phyloP scores from a whole-genome alignment of 139 green algal species.

The Tetradesmus lagerheimii region DNA sequence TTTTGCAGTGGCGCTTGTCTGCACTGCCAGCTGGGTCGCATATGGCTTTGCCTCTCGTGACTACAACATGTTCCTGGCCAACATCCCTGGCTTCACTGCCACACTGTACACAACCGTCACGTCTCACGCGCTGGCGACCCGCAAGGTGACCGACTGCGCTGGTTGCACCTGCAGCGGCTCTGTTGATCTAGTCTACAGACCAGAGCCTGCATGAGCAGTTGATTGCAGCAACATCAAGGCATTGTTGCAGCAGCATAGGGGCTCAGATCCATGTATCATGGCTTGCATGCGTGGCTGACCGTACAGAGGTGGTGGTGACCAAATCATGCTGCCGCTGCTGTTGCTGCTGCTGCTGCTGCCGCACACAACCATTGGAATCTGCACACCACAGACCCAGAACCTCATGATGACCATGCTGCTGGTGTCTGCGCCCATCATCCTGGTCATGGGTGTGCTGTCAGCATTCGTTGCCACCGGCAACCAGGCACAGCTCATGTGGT shows the following conservation, averaged over 20 bases:
- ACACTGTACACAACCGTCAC: conserved; percentile 65
- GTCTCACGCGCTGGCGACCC: conserved; percentile 61
- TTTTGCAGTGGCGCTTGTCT: conserved; percentile 66
- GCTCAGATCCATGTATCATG: no score
- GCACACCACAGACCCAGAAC: conserved; percentile 51
- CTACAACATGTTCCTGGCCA: conserved; percentile 41
- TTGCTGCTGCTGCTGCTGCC: neutral
- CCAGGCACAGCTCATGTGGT: conserved; percentile 51
- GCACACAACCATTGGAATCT: neutral
- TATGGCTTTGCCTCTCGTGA: conserved; percentile 57
- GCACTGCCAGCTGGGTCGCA: conserved; percentile 67
- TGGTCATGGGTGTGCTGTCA: conserved; percentile 63
- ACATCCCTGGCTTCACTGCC: conserved; percentile 56
- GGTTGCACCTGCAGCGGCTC: neutral
- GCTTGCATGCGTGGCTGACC: no score
- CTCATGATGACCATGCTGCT: conserved; percentile 31
- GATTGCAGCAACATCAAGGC: no score
- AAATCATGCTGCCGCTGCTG: no score
- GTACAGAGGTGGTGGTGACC: no score
- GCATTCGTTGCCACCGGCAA: conserved; percentile 28
- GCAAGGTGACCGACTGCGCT: conserved; percentile 44
- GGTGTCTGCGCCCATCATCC: conserved; percentile 43
- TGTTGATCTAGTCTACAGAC: neutral
- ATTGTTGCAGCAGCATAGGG: no score
- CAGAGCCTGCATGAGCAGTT: neutral